phyloP scores from a whole-genome alignment of 805 yeast species.

The Lipomyces chichibuensis region DNA sequence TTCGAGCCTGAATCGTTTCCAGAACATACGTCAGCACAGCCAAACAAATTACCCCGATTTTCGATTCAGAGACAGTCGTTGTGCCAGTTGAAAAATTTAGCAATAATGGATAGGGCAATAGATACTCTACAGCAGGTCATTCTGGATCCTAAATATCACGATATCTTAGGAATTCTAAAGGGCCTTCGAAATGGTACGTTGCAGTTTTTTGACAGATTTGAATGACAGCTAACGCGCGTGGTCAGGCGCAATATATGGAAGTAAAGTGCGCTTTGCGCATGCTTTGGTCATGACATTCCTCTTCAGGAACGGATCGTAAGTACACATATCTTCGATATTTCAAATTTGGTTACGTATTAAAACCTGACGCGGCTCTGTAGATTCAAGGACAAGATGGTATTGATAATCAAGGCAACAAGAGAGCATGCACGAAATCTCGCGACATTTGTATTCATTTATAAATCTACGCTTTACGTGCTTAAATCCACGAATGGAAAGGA shows the following conservation, averaged over 20 bases:
- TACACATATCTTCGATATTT: background rate
- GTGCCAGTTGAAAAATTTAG: background rate
- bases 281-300: conserved; percentile 63
- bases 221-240: background rate
- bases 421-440: conserved; percentile 62
- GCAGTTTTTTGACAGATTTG: background rate
- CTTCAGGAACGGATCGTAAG: conserved; percentile 56
- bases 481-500: conserved; percentile 29
- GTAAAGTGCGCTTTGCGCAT: conserved; percentile 63
- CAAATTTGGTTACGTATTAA: background rate
- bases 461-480: conserved; percentile 44
- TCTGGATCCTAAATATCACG: conserved; percentile 45
- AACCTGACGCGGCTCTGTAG: conserved; percentile 38
- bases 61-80: background rate
- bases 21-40: background rate
- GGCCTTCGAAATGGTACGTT: conserved; percentile 48
- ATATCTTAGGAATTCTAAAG: conserved; percentile 46
- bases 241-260: conserved; percentile 61
- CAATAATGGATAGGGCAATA: conserved; percentile 12
- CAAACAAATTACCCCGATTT: background rate
- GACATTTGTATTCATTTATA: conserved; percentile 58
- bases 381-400: conserved; percentile 49
- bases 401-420: conserved; percentile 56
- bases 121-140: conserved; percentile 4
- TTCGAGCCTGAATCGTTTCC: background rate